Base-by-base conservation (phyloP, 2,329 filamentous ascomycete species). In the Zymoseptoria brevis region DNA sequence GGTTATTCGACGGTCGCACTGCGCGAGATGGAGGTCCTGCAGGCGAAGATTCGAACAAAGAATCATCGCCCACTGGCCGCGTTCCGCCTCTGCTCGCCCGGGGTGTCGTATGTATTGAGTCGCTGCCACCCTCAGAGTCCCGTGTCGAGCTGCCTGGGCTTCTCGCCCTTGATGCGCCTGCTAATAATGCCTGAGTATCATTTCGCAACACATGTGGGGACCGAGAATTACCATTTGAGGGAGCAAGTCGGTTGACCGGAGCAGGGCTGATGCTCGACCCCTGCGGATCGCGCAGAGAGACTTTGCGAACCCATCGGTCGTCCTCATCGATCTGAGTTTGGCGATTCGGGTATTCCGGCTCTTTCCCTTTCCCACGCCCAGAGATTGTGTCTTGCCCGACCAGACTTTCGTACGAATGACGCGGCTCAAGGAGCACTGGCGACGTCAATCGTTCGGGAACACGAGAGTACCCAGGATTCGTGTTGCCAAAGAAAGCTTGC, bases 1-100 rank as follows among this genome's bases (percentile, higher is more conserved):
- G 2, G 0, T 66, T 61, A 8, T 60, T 61, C 7, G 48, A 60
- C 9, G 68, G 69, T 52, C 67, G 64, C 16, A 71, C 50, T 7
- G 70, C 69, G 9, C 68, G 67, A 56, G 70, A 72, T 4, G 71
- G 60, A 13, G 71, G 69, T 21, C 72, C 69, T 13, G 58, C 58
- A n/a, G 72, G 69, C 19, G 71, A 73, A 9, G 66, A 64, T 48
- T 70, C 70, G 58, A 71, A 71, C 41, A 72, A 57, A 19, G 65
- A 58, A 51, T 66, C 60, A 19, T 68, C 68, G 2, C 61, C 52
- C 11, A 64, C 58, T 50, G 53, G 59, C 52, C 57, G 35, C 35
- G 60, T 30, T 49, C 57, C 45, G 41, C 55, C 59, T 30, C 56
- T 55, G 8, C 57, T 57, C 19, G 67, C 67, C 50, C 65, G 57